A percentile compares a stretch with the other conserved stretches of the same genome.
These are phyloP conservation scores for Petasospora fabianii DNA, from an alignment of 1,139 yeast species.

Conservation along the genomic window DNA sequence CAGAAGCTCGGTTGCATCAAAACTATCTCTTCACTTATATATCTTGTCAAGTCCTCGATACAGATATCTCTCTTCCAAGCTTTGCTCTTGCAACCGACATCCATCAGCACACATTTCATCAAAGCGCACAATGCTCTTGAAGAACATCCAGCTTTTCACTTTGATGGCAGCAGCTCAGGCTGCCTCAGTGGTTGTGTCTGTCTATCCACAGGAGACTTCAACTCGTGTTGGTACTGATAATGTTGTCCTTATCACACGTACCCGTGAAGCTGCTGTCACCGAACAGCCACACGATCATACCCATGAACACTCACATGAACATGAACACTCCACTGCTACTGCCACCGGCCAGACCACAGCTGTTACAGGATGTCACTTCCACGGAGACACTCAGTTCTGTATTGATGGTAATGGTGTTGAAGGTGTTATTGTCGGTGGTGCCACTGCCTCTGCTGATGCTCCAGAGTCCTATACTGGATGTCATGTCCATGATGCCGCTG, in stretches of 20 bases:
- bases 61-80: no score
- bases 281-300: no score
- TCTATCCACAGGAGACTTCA: conserved; percentile 7
- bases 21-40: no score
- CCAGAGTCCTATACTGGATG: conserved; percentile 16
- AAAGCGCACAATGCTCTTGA: background rate
- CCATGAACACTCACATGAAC: no score
- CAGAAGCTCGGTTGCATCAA: no score
- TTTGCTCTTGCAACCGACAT: no score
- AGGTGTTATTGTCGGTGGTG: conserved; percentile 17
- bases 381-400: conserved; percentile 16
- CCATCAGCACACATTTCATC: no score
- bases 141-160: background rate
- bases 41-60: no score
- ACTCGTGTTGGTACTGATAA: background rate
- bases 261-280: background rate
- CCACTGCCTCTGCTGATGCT: conserved; percentile 12
- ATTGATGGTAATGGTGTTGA: conserved; percentile 19
- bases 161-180: background rate
- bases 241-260: conserved; percentile 6
- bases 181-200: conserved; percentile 5
- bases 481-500: conserved; percentile 17
- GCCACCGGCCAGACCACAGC: conserved; percentile 13
- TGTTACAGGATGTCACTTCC: conserved; percentile 21
- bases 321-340: no score